Evolutionary conservation across 257 asterid genomes (phyloP).

Genomic region (Solanum verrucosum): DNA sequence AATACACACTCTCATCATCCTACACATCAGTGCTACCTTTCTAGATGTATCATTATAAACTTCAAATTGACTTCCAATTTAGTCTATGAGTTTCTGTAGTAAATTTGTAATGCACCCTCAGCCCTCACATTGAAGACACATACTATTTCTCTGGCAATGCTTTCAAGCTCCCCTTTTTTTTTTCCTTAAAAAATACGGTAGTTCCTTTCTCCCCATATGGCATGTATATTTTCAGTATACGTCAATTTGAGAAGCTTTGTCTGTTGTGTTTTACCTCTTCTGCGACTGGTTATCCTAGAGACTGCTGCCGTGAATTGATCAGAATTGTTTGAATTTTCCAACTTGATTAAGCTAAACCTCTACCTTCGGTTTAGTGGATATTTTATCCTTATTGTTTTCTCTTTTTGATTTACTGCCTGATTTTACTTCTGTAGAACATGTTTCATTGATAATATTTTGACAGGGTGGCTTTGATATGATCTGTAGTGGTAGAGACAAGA

Average conservation of each 20-base stretch:
- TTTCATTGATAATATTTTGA: background rate
- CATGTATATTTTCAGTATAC: background rate
- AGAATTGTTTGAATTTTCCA: background rate
- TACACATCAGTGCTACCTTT: background rate
- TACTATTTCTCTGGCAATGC: background rate
- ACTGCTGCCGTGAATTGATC: background rate
- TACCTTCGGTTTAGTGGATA: background rate
- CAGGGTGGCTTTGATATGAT: slow-evolving; percentile 99
- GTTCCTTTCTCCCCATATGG: background rate
- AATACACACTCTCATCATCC: background rate
- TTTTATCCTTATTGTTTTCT: background rate
- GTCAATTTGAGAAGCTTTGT: background rate
- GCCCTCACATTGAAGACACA: background rate
- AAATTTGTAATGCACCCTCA: background rate
- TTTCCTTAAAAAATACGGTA: background rate
- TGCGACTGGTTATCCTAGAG: background rate
- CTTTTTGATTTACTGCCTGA: background rate
- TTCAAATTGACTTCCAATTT: background rate
- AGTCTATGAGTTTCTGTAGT: background rate
- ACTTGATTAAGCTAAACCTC: background rate
- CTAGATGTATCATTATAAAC: background rate
- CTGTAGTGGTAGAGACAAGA: slow-evolving; percentile 97
- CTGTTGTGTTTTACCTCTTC: background rate
- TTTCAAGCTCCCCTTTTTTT: background rate
- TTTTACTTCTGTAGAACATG: background rate